Evolutionary conservation across 306 rosid genomes (phyloP), one percentile per base, ranked within the genome.

Genomic region (Cyamopsis tetragonoloba): DNA sequence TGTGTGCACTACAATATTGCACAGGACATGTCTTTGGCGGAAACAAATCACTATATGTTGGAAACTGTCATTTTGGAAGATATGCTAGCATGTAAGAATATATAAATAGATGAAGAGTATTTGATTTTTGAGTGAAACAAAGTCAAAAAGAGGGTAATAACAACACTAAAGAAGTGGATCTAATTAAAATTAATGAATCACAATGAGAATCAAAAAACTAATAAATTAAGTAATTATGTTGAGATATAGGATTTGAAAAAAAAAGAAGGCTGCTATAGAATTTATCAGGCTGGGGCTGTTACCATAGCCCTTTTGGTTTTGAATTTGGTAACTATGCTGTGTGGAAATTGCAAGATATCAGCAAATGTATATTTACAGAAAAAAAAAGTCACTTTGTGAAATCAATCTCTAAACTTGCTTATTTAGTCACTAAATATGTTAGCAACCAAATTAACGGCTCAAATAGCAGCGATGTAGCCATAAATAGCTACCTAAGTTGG

Each of bases 291-390:
- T 15, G 23, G 8, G 38, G 27, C 23, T 9, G n/a, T n/a, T n/a
- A n/a, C n/a, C n/a, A 72, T n/a, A 26, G 77, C 34, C 38, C 39
- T 62, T 68, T 51, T 43, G 26, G 59, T 31, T 41, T 24, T 43
- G 26, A 50, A 20, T 41, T 24, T 42, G 66, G n/a, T 6, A 6
- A 28, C 20, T 23, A 56, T 23, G 20, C 17, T 53, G 61, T 4
- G n/a, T n/a, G n/a, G n/a, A n/a, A n/a, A n/a, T n/a, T n/a, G n/a
- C n/a, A n/a, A n/a, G n/a, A n/a, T n/a, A n/a, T n/a, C n/a, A n/a
- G n/a, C n/a, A n/a, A n/a, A n/a, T n/a, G n/a, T n/a, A n/a, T n/a
- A n/a, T n/a, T n/a, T n/a, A n/a, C n/a, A n/a, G n/a, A n/a, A n/a
- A n/a, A n/a, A n/a, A n/a, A n/a, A n/a, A n/a, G n/a, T n/a, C n/a